Evolutionary conservation across 2,329 filamentous ascomycete genomes (phyloP), one percentile per base, ranked within the genome.

Genomic region (Aspergillus pseudoglaucus): DNA sequence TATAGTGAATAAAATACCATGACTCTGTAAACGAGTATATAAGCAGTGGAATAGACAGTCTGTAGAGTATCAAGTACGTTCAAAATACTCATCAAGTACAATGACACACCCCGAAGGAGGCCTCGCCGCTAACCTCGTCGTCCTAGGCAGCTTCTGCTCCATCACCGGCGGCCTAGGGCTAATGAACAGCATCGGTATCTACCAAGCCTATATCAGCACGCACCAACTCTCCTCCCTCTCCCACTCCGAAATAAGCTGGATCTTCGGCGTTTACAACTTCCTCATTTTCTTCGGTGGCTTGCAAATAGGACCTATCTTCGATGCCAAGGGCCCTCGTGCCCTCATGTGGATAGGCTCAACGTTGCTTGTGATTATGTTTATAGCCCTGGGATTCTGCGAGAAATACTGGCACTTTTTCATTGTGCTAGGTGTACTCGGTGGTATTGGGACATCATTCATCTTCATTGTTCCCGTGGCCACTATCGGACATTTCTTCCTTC

Each of bases 401-500:
- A 56, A 57, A n/a, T 74, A 69, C 53, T 75, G 66, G 61, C 72
- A 75, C 30, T 68, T 74, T 50, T 55, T 74, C 4, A 54, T 74
- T 1, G 66, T 62, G 12, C 66, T 65, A 42, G 64, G 67, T 1
- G 51, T 75, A 2, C 49, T 74, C 0, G 67, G 65, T 10, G 73
- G 70, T 0, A 53, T 69, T 1, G 60, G 66, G 0, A 63, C 61
- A 1, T 68, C 69, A 0, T 61, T 72, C 48, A 54, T 71, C 37
- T 66, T 68, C 22, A 71, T 66, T 3, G 66, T 60, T 3, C 56
- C 58, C 10, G 46, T 59, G 4, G 51, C 54, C 0, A 48, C 35
- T 10, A 48, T 59, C 39, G 53, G 45, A 9, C 66, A 69, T 43
- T 69, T 59, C 58, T 70, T 70, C 53, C 55, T 60, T 39, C 42